Evolutionary conservation across 2,329 filamentous ascomycete species (phyloP), one percentile per base, ranked within the genome.

Genomic region (Bipolaris sorokiniana): DNA sequence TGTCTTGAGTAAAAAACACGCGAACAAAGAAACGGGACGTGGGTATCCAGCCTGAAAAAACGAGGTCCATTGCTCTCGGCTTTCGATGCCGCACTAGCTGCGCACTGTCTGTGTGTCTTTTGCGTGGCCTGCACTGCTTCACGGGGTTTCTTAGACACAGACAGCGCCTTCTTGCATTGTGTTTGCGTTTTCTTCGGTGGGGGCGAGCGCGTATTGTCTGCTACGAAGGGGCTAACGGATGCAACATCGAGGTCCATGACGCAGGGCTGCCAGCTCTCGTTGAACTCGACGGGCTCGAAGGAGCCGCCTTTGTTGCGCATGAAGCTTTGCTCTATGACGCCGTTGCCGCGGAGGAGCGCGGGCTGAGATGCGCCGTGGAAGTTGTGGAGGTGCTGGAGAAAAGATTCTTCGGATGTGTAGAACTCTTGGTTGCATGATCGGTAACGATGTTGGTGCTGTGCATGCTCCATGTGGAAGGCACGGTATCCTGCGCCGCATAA

Each of bases 251-350:
- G 64, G 11, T 70, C 63, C 45, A 70, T 64, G 5, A 67, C 62
- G 23, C 71, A 74, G 3, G 68, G 69, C 42, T 69, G 68, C 59
- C 71, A 65, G 34, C 69, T 67, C 50, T 75, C 71, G 37, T 74
- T 69, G 48, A 74, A 70, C 26, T 71, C 65, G 3, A 76, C 63
- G n/a, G 71, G 67, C 47, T 75, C 73, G 31, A 76, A 76, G 1
- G 71, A 72, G 18, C 70, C 69, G 7, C 70, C 71, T 41, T 75
- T 74, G 48, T 73, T 75, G 20, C 72, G 67, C 48, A 73, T 73
- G 48, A 71, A 76, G 26, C 69, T 71, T 45, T 75, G 71, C 48
- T 74, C 71, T n/a, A 76, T 64, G 22, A 73, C 54, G 0, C 66
- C 61, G 36, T 58, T 72, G 1, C 65, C 65, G 54, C 67, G 66